Conservation (phyloP, 805 yeast species). For the Saturnispora halmiae region DNA sequence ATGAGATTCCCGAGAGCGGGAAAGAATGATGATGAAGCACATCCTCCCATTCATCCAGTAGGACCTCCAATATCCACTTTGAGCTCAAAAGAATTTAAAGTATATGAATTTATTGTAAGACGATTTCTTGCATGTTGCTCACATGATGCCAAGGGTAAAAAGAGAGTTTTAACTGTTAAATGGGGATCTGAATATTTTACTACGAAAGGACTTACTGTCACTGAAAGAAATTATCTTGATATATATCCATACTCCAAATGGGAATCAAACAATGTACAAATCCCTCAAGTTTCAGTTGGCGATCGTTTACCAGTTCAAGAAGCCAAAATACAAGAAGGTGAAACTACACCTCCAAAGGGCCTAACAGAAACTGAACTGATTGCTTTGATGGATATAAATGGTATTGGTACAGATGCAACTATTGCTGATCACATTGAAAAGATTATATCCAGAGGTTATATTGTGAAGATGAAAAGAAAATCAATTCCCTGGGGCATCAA, state of each 20-base stretch:
- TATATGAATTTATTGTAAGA: slow-evolving; percentile 79
- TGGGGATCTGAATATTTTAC: slow-evolving; percentile 77
- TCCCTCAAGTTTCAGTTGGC: slow-evolving; percentile 56
- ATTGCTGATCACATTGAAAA: slow-evolving; percentile 96
- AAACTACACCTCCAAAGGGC: slow-evolving; percentile 70
- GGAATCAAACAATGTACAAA: slow-evolving; percentile 47
- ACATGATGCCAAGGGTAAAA: slow-evolving; percentile 74
- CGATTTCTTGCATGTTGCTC: slow-evolving; percentile 90
- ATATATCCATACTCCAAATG: slow-evolving; percentile 73
- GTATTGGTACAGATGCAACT: slow-evolving; percentile 98
- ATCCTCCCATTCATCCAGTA: slow-evolving; percentile 93
- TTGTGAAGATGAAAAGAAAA: slow-evolving; percentile 32
- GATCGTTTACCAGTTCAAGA: slow-evolving; percentile 48
- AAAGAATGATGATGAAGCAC: slow-evolving; percentile 84
- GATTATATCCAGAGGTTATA: slow-evolving; percentile 58
- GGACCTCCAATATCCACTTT: slow-evolving; percentile 20
- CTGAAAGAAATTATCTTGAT: slow-evolving; percentile 69
- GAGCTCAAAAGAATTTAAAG: slow-evolving; percentile 47
- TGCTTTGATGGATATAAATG: slow-evolving; percentile 91
- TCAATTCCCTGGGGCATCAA: slow-evolving; percentile 6
- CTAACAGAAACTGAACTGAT: slow-evolving; percentile 90
- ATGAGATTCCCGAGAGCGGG: slow-evolving; percentile 73
- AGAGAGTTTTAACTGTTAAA: slow-evolving; percentile 48
- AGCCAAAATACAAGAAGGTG: slow-evolving; percentile 60
- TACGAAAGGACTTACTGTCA: slow-evolving; percentile 66